Percentiles rank a stretch among this genome's conserved stretches.
These are phyloP conservation scores for Candida hungchunana DNA, from an alignment of 805 yeast genomes.

Conservation along the genomic window DNA sequence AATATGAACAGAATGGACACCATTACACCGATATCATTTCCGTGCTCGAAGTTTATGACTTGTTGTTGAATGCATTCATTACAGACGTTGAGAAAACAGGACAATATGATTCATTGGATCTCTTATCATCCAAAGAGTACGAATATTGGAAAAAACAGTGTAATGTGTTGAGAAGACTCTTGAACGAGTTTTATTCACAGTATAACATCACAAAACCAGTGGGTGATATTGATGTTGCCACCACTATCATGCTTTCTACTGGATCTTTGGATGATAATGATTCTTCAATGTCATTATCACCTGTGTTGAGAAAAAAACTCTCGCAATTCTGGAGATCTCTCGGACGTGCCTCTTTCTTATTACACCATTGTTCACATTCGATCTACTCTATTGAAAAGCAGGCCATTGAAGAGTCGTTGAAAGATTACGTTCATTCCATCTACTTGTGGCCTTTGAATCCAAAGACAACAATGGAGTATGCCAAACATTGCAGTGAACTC, in stretches of 20 bases:
- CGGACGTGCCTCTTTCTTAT: slow-evolving; percentile 11
- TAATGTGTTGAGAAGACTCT: slow-evolving; percentile 9
- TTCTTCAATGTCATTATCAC: slow-evolving; percentile 2
- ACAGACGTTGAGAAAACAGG: not conserved
- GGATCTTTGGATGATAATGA: not conserved
- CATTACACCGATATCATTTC: slow-evolving; percentile 36
- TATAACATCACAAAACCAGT: slow-evolving; percentile 7
- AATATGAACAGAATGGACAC: slow-evolving; percentile 32
- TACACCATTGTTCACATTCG: slow-evolving; percentile 10
- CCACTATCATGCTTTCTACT: not conserved
- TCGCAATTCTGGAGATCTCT: slow-evolving; percentile 17
- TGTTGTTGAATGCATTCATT: slow-evolving; percentile 9
- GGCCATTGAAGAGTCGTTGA: slow-evolving; percentile 2
- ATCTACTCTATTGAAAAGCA: slow-evolving; percentile 6
- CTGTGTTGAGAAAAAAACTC: slow-evolving; percentile 2
- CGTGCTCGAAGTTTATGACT: slow-evolving; percentile 13
- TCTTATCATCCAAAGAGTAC: slow-evolving; percentile 9
- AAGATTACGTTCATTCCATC: slow-evolving; percentile 17
- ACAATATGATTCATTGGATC: not conserved
- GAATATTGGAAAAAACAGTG: slow-evolving; percentile 9
- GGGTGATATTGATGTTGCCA: slow-evolving; percentile 4
- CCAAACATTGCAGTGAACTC: slow-evolving; percentile 42
- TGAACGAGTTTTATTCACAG: slow-evolving; percentile 11
- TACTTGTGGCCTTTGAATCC: slow-evolving; percentile 7
- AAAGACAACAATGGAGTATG: slow-evolving; percentile 37